Conservation (phyloP, 2,329 filamentous ascomycete species). For the Pestalotiopsis sp. region DNA sequence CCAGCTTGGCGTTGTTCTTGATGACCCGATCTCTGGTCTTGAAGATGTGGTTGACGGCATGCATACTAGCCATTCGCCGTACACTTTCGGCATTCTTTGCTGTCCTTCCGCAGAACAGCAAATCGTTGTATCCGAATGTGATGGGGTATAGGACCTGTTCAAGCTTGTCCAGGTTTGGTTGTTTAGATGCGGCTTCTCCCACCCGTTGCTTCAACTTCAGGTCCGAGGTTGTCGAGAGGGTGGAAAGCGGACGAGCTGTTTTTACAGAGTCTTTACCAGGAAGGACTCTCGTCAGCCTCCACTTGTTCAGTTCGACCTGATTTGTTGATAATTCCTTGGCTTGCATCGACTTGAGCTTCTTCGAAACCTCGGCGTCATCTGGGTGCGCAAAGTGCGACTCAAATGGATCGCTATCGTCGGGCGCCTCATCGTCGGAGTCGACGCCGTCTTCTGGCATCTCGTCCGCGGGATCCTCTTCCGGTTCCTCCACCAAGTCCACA, state of each 20-base stretch:
- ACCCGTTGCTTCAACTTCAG: conserved; percentile 74
- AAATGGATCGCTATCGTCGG: conserved; percentile 66
- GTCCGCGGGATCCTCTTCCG: conserved; percentile 46
- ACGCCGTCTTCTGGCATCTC: conserved; percentile 37
- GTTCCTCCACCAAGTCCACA: conserved; percentile 47
- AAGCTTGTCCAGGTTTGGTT: conserved; percentile 59
- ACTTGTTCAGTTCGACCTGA: conserved; percentile 46
- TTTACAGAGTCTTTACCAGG: conserved; percentile 42
- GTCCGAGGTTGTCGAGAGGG: conserved; percentile 42
- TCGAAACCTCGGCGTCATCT: conserved; percentile 60
- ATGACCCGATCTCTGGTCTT: conserved; percentile 92
- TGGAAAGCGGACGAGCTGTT: conserved; percentile 33
- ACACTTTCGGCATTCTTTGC: conserved; percentile 68
- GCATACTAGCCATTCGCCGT: conserved; percentile 74
- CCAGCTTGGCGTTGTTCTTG: conserved; percentile 84
- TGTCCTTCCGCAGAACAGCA: conserved; percentile 75
- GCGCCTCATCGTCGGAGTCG: conserved; percentile 54
- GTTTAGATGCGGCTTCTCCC: conserved; percentile 53
- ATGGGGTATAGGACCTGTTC: conserved; percentile 69
- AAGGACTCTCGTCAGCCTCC: conserved; percentile 48
- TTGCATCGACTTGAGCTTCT: conserved; percentile 52
- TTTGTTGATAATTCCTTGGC: conserved; percentile 53
- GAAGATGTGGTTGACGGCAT: conserved; percentile 88
- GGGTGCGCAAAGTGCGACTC: conserved; percentile 76
- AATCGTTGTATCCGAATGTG: conserved; percentile 81